Conservation (phyloP, 1,139 yeast species). For the Hyphopichia fennica region DNA sequence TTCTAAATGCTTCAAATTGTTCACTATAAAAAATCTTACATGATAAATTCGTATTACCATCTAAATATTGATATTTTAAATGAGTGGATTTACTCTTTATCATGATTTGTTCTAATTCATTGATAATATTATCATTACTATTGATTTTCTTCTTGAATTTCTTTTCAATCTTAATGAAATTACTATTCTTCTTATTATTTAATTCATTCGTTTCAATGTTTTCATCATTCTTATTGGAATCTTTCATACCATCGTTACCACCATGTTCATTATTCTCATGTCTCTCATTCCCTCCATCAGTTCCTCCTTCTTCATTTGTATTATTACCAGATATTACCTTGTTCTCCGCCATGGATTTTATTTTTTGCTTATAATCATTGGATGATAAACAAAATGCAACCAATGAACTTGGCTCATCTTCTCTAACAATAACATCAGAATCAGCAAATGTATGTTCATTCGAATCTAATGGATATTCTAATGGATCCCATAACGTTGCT, state of each 20-base stretch:
- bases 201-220: conserved; percentile 16
- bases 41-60: conserved; percentile 77
- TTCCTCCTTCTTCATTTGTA: conserved; percentile 8
- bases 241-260: conserved; percentile 5
- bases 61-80: conserved; percentile 86
- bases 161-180: conserved; percentile 44
- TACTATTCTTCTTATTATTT: conserved; percentile 35
- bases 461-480: conserved; percentile 76
- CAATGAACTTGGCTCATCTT: conserved; percentile 94
- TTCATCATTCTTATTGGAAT: conserved; percentile 7
- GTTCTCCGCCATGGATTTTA: conserved; percentile 35
- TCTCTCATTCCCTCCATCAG: conserved; percentile 8
- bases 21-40: conserved; percentile 95
- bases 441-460: conserved; percentile 93
- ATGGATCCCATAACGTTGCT: conserved; percentile 92
- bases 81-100: conserved; percentile 84
- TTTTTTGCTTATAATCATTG: conserved; percentile 72
- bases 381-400: conserved; percentile 91
- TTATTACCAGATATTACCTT: conserved; percentile 6
- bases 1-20: conserved; percentile 91
- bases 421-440: conserved; percentile 90
- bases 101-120: conserved; percentile 64
- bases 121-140: conserved; percentile 16
- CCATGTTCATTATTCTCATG: conserved; percentile 5
- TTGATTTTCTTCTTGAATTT: conserved; percentile 38